Evolutionary conservation across 169 alveolate species (phyloP).

Genomic region (Haemoproteus tartakovskyi): DNA sequence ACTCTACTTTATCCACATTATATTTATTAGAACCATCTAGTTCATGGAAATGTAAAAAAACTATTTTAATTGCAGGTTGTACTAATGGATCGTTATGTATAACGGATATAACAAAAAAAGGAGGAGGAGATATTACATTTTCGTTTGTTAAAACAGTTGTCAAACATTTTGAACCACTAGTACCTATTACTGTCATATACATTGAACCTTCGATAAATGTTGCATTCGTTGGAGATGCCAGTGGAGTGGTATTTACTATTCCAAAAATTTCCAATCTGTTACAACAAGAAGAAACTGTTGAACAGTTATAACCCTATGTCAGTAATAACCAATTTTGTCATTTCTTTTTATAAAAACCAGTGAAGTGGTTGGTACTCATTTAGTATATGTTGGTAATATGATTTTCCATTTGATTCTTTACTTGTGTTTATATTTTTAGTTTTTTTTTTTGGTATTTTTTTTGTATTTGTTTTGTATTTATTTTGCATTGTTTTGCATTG

Average conservation of each 20-base stretch:
- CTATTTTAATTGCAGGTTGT: slow-evolving; percentile 34
- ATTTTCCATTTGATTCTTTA: too few species aligned
- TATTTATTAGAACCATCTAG: slow-evolving; percentile 47
- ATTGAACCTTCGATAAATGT: slow-evolving; percentile 49
- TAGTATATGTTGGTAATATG: too few species aligned
- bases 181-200: slow-evolving; percentile 34
- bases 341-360: too few species aligned
- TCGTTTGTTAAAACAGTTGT: slow-evolving; percentile 26
- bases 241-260: slow-evolving; percentile 57
- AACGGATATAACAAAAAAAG: slow-evolving; percentile 38
- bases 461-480: too few species aligned
- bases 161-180: slow-evolving; percentile 55
- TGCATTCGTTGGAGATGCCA: slow-evolving; percentile 61
- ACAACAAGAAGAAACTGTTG: slow-evolving; percentile 11
- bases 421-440: too few species aligned
- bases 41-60: slow-evolving; percentile 20
- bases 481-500: too few species aligned
- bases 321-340: too few species aligned
- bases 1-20: slow-evolving; percentile 24
- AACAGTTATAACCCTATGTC: too few species aligned
- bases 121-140: slow-evolving; percentile 40
- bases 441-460: too few species aligned
- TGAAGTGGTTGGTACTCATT: too few species aligned
- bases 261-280: slow-evolving; percentile 30
- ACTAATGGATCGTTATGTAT: slow-evolving; percentile 57